A percentile compares a stretch with the other conserved stretches of the same genome.
phyloP scores from a whole-genome alignment of 345 rosid species.

The Garcia nutans region DNA sequence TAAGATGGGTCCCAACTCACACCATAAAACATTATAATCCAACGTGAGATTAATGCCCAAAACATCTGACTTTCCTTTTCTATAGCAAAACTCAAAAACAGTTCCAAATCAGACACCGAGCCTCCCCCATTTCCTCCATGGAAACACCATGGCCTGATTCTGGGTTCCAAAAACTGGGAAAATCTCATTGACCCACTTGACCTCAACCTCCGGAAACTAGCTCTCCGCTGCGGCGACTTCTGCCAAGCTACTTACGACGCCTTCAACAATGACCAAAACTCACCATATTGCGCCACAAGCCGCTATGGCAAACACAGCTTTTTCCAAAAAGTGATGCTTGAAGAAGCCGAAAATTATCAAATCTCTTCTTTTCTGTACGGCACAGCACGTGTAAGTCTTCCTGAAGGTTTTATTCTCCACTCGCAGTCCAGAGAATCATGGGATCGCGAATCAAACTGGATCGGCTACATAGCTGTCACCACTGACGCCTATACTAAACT shows the following conservation, averaged over 20 bases:
- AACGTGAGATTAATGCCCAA: no score
- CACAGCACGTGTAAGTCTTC: constrained; percentile 62
- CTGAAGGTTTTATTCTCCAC: constrained; percentile 62
- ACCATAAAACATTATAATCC: no score
- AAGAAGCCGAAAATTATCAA: constrained; percentile 47
- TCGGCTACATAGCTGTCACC: constrained; percentile 77
- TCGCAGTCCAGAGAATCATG: constrained; percentile 71
- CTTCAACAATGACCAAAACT: constrained; percentile 79
- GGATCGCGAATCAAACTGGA: constrained; percentile 99
- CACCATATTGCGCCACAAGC: constrained; percentile 83
- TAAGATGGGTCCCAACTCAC: no score
- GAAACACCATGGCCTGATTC: constrained; percentile 52
- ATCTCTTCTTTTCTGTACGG: constrained; percentile 67
- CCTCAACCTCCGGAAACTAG: constrained; percentile 60
- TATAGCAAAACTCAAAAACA: background rate
- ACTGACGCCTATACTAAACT: constrained; percentile 47
- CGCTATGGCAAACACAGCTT: constrained; percentile 66
- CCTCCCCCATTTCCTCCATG: constrained; percentile 17
- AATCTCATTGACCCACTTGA: constrained; percentile 68
- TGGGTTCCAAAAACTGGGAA: constrained; percentile 69
- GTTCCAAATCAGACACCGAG: background rate
- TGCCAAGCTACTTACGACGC: constrained; percentile 90
- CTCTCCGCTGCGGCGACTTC: constrained; percentile 88
- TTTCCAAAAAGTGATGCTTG: constrained; percentile 69
- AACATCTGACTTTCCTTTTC: background rate